These are phyloP conservation scores for Chondrus crispus DNA, from an alignment of 23 red algal genomes.

Conservation along the genomic window DNA sequence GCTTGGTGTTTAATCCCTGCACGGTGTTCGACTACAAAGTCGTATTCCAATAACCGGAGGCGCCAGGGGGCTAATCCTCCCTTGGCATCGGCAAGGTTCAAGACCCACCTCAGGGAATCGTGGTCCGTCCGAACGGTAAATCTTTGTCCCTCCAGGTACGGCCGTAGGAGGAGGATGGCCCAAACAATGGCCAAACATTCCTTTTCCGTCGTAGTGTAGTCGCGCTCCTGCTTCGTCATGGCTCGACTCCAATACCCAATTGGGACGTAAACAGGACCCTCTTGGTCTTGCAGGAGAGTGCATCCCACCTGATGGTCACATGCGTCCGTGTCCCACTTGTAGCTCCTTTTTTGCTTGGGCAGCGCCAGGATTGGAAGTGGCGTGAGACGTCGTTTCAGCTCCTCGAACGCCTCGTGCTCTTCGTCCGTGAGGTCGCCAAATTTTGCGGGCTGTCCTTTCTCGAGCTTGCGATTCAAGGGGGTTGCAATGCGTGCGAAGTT, in stretches of 20 bases:
- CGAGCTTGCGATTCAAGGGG: too few species aligned
- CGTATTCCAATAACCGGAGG: neutral
- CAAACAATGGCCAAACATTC: neutral
- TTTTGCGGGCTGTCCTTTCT: too few species aligned
- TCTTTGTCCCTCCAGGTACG: neutral
- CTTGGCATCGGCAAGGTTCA: neutral
- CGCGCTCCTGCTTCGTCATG: neutral
- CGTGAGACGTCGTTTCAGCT: too few species aligned
- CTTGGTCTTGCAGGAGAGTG: too few species aligned
- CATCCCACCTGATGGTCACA: too few species aligned
- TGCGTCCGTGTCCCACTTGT: too few species aligned
- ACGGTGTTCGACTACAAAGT: neutral
- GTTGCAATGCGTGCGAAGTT: too few species aligned
- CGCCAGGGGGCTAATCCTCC: neutral
- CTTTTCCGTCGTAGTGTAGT: neutral
- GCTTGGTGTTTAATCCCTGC: neutral
- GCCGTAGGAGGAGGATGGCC: neutral
- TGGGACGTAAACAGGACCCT: too few species aligned
- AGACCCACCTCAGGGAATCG: neutral
- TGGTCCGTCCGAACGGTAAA: neutral
- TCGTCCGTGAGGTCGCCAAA: too few species aligned
- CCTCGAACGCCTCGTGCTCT: too few species aligned
- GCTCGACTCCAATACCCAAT: neutral
- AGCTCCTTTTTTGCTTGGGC: too few species aligned
- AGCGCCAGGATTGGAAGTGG: too few species aligned